phyloP scores from a whole-genome alignment of 495 filamentous ascomycete genomes.

The Letharia lupina region DNA sequence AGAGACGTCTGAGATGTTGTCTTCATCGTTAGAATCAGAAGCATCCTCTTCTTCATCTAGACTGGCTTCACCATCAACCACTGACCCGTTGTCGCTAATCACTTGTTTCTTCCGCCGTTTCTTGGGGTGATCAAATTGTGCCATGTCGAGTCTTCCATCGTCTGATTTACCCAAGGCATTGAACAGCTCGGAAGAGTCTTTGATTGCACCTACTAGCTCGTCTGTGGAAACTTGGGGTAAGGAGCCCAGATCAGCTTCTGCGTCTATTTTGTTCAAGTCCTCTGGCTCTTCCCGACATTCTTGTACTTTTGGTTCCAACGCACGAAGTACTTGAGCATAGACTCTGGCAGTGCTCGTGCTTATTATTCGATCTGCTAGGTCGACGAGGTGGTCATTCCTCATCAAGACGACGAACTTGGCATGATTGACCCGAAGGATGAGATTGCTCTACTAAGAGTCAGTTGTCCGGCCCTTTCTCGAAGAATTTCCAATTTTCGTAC shows the following conservation, averaged over 20 bases:
- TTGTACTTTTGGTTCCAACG: slow-evolving; percentile 57
- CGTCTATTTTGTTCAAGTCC: slow-evolving; percentile 40
- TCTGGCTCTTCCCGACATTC: slow-evolving; percentile 52
- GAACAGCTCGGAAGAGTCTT: slow-evolving; percentile 35
- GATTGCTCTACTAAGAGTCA: slow-evolving; percentile 38
- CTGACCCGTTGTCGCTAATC: slow-evolving; percentile 4
- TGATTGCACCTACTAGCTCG: slow-evolving; percentile 40
- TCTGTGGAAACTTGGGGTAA: slow-evolving; percentile 36
- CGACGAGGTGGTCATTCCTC: slow-evolving; percentile 66
- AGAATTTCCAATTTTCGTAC: not conserved
- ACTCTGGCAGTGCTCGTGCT: slow-evolving; percentile 61
- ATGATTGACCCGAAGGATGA: slow-evolving; percentile 74
- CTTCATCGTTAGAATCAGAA: slow-evolving; percentile 33
- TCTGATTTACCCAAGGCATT: slow-evolving; percentile 26
- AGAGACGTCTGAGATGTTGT: slow-evolving; percentile 22
- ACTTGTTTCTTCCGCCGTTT: slow-evolving; percentile 22
- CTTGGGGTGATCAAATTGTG: slow-evolving; percentile 17
- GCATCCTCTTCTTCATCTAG: slow-evolving; percentile 34
- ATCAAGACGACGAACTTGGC: slow-evolving; percentile 74
- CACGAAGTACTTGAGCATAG: slow-evolving; percentile 62
- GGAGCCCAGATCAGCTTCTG: slow-evolving; percentile 43
- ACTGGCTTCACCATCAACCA: slow-evolving; percentile 14
- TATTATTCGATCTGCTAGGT: slow-evolving; percentile 48
- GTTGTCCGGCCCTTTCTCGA: slow-evolving; percentile 1
- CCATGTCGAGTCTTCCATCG: slow-evolving; percentile 6